Percentiles rank a stretch among this genome's conserved stretches.
These are phyloP conservation scores for Massospora cicadina DNA, from an alignment of 371 early-diverging fungal species.

Conservation along the genomic window DNA sequence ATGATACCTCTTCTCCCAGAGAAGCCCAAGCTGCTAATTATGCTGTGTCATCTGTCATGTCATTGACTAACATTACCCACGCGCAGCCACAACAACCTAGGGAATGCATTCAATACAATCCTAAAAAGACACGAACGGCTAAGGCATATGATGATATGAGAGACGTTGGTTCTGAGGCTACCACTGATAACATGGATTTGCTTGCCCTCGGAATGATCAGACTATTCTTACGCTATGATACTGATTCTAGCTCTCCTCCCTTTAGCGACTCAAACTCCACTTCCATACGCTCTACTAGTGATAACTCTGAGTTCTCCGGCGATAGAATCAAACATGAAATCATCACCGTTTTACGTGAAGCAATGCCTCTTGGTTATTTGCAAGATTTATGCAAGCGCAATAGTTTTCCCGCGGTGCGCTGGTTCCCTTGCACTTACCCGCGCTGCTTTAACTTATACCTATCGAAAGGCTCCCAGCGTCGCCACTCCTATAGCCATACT, in stretches of 20 bases:
- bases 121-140: no score
- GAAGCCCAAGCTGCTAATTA: neutral
- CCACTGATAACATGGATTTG: neutral
- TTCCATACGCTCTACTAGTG: neutral
- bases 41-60: neutral
- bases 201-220: neutral
- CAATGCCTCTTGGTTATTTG: neutral
- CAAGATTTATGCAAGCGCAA: neutral
- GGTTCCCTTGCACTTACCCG: conserved; percentile 3
- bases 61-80: neutral
- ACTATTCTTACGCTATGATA: neutral
- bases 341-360: neutral
- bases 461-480: conserved; percentile 18
- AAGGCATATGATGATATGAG: neutral
- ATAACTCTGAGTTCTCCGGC: neutral
- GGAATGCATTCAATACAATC: neutral
- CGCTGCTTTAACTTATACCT: conserved; percentile 7
- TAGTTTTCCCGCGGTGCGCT: neutral
- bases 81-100: neutral
- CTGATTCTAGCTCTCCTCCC: neutral
- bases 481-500: conserved; percentile 39
- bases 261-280: neutral
- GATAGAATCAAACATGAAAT: conserved; percentile 5
- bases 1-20: neutral
- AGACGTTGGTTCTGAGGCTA: neutral